Base-by-base conservation (phyloP, 352 stramenopile genomes). In the Pythium pyrilobum region DNA sequence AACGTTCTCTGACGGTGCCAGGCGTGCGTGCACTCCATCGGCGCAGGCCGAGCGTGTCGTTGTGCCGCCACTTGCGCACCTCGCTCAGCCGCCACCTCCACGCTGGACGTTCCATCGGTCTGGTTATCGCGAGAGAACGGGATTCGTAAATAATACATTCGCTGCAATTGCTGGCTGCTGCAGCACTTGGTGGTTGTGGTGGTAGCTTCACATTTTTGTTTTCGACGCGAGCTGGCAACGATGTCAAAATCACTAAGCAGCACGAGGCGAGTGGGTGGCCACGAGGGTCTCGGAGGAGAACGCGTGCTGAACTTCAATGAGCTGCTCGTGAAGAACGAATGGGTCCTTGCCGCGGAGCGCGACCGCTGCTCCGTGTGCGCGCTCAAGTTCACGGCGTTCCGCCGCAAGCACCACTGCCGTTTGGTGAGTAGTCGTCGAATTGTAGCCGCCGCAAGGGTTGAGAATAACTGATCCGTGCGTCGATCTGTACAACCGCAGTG, bases 341-440 rank as follows among this genome's bases (percentile, higher is more conserved):
- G 54, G 54, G 54, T 62, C 2, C 54, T 46, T 1, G 33, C 46
- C 16, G 25, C 29, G 10, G 46, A 51, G 18, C 54, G 54, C 38
- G 54, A 55, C 12, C 37, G 39, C 4, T 64, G 56, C n/a, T 8
- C 20, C 2, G 39, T 57, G 10, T 58, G 56, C n/a, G 21, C 33
- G 33, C 21, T 28, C 23, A 51, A 52, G 13, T 54, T 53, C 47
- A 39, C 34, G 20, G 4, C 56, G 16, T 64, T 64, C 20, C 39
- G 42, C 21, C 48, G 56, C 31, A 52, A 53, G 41, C 20, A 52
- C 25, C 56, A 64, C 47, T 64, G 56, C 41, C 56, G 56, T 27
- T 11, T 57, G 56, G 56, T 64, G 28, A 45, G 56, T n/a, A n/a
- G n/a, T n/a, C n/a, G n/a, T n/a, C n/a, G n/a, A n/a, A 13, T 43